Evolutionary conservation across 805 yeast genomes (phyloP).

Genomic region (Diddensiella caesifluorescens): DNA sequence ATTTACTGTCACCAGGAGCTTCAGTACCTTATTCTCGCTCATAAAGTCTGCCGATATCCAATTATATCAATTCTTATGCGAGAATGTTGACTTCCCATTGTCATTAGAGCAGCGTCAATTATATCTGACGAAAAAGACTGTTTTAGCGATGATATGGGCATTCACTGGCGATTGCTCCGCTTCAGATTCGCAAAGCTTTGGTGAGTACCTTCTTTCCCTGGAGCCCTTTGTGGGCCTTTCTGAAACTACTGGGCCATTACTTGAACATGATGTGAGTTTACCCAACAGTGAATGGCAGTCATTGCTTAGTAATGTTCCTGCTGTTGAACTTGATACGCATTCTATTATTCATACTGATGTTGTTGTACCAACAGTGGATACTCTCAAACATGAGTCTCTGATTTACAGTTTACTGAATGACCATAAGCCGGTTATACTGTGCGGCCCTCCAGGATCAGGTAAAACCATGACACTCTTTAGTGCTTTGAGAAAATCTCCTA

Average conservation of each 20-base stretch:
- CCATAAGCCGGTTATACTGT: slow-evolving; percentile 59
- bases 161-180: slow-evolving; percentile 52
- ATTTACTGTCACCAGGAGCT: slow-evolving; percentile 35
- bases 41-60: slow-evolving; percentile 35
- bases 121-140: slow-evolving; percentile 22
- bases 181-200: slow-evolving; percentile 38
- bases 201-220: slow-evolving; percentile 26
- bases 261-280: slow-evolving; percentile 42
- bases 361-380: slow-evolving; percentile 76
- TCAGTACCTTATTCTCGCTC: slow-evolving; percentile 39
- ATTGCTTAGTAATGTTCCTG: slow-evolving; percentile 39
- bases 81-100: slow-evolving; percentile 24
- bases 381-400: slow-evolving; percentile 58
- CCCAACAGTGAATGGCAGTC: slow-evolving; percentile 45
- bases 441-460: slow-evolving; percentile 98
- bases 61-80: slow-evolving; percentile 23
- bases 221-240: slow-evolving; percentile 22
- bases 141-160: slow-evolving; percentile 51
- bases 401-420: slow-evolving; percentile 52
- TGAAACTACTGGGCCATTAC: slow-evolving; percentile 22
- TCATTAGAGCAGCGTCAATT: slow-evolving; percentile 26
- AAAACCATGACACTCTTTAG: slow-evolving; percentile 85
- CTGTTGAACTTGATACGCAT: slow-evolving; percentile 48
- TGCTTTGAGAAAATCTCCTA: slow-evolving; percentile 53
- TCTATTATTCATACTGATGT: slow-evolving; percentile 56